Percentiles rank a stretch among this genome's conserved stretches.
Conservation (phyloP, 768 basidiomycete species). For the Boletus rubescentipes region DNA sequence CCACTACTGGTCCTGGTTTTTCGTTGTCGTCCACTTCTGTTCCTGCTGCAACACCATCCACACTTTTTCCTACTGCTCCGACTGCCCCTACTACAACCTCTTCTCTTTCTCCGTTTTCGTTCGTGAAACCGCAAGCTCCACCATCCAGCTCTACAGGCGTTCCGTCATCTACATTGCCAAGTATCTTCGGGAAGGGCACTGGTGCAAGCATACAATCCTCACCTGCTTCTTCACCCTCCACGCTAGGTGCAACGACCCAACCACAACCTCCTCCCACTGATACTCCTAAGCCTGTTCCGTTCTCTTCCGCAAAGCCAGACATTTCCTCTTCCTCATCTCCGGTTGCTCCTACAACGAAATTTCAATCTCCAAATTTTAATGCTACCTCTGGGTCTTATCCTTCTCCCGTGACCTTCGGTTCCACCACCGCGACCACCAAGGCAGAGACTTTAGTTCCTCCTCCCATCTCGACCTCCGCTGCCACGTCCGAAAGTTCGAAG, state of each 20-base stretch:
- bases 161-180: conserved; percentile 22
- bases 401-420: conserved; percentile 2
- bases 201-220: conserved; percentile 4
- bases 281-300: conserved; percentile 9
- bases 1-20: conserved; percentile 18
- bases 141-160: background rate
- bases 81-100: conserved; percentile 11
- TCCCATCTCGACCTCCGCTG: background rate
- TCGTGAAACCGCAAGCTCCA: conserved; percentile 15
- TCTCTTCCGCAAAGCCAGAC: conserved; percentile 18
- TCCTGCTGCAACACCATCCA: conserved; percentile 17
- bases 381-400: conserved; percentile 6
- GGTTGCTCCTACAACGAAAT: conserved; percentile 4
- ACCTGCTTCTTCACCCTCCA: conserved; percentile 7
- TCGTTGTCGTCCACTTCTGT: conserved; percentile 30
- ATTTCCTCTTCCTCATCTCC: conserved; percentile 26
- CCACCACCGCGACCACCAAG: conserved; percentile 12
- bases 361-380: conserved; percentile 20
- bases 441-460: background rate
- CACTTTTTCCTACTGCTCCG: conserved; percentile 7
- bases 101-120: conserved; percentile 16
- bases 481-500: conserved; percentile 10
- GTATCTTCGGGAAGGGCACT: conserved; percentile 33
- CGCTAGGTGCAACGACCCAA: conserved; percentile 5
- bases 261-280: conserved; percentile 8